Evolutionary conservation across 192 early-diverging fungal genomes (phyloP), one percentile per base, ranked within the genome.

Genomic region (Backusella westeae): DNA sequence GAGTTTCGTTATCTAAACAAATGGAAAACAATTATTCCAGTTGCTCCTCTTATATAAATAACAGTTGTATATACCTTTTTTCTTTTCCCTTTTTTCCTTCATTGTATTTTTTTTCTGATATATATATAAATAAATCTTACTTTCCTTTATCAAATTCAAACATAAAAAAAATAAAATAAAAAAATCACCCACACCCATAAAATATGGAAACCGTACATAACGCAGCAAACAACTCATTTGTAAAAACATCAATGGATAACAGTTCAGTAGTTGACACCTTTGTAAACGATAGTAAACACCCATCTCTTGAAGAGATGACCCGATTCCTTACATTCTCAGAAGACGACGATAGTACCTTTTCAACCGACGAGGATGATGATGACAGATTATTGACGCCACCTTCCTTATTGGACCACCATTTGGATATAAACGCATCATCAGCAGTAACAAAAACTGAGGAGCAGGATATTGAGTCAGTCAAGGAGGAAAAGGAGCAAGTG

Each of bases 291-390:
- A 63, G 9, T 63, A 63, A 63, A 63, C 56, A 63, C 1, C 6
- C 53, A 21, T 56, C 53, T 56, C 53, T 63, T 0, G 38, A 69
- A 39, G 38, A 39, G 35, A 39, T 69, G 12, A 71, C 26, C 34
- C 39, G 9, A 14, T 32, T 41, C 10, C 17, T 71, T 15, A 49
- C 42, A 4, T 71, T 49, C 19, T 71, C 70, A 14, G 70, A 49
- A 49, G 46, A 71, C 26, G 41, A 71, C 29, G 70, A 71, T 34
- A 71, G 70, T 71, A 21, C 70, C 15, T 71, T 41, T 49, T 71
- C 70, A 14, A 44, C 42, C 42, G 70, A 71, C 34, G 41, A 39
- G 15, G 70, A 71, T 32, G 70, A 71, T 32, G 70, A 71, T 29
- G 70, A 71, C 5, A 71, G 42, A 17, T 19, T 71, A 49, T 41